phyloP scores from a whole-genome alignment of 495 filamentous ascomycete species.

The Penicillium salamii region DNA sequence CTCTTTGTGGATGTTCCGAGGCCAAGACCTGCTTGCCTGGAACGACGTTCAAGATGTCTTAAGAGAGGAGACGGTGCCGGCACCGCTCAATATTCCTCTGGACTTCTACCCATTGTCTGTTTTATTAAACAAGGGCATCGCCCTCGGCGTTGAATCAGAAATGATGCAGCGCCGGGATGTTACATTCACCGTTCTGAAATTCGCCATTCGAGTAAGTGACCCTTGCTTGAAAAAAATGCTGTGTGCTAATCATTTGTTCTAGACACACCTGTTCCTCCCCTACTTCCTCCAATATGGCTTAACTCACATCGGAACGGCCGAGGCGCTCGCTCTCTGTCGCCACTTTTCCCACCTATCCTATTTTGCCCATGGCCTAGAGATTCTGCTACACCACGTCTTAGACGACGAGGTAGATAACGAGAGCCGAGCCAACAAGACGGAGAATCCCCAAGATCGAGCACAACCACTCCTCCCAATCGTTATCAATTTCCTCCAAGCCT shows the following conservation, averaged over 20 bases:
- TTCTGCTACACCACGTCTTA: conserved; percentile 88
- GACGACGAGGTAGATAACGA: conserved; percentile 88
- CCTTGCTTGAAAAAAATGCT: background rate
- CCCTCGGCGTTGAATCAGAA: conserved; percentile 88
- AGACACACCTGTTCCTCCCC: conserved; percentile 90
- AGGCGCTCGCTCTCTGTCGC: conserved; percentile 73
- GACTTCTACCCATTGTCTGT: conserved; percentile 97
- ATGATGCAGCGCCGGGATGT: conserved; percentile 86
- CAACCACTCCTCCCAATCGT: conserved; percentile 80
- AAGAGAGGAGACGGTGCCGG: conserved; percentile 46
- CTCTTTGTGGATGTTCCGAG: conserved; percentile 94
- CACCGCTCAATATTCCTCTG: conserved; percentile 50
- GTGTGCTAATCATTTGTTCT: conserved; percentile 17
- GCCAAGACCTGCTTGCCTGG: conserved; percentile 77
- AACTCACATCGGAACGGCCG: conserved; percentile 63
- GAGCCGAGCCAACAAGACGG: conserved; percentile 54
- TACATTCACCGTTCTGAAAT: conserved; percentile 81
- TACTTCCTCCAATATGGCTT: conserved; percentile 79
- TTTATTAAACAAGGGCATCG: conserved; percentile 77
- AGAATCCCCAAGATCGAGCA: conserved; percentile 25
- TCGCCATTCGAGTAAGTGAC: conserved; percentile 70
- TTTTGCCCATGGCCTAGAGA: conserved; percentile 88
- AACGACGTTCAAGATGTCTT: conserved; percentile 86
- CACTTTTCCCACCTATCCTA: conserved; percentile 83
- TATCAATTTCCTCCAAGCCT: conserved; percentile 79